Evolutionary conservation across 345 rosid genomes (phyloP), one percentile per base, ranked within the genome.

Genomic region (Moricandia moricandioides): DNA sequence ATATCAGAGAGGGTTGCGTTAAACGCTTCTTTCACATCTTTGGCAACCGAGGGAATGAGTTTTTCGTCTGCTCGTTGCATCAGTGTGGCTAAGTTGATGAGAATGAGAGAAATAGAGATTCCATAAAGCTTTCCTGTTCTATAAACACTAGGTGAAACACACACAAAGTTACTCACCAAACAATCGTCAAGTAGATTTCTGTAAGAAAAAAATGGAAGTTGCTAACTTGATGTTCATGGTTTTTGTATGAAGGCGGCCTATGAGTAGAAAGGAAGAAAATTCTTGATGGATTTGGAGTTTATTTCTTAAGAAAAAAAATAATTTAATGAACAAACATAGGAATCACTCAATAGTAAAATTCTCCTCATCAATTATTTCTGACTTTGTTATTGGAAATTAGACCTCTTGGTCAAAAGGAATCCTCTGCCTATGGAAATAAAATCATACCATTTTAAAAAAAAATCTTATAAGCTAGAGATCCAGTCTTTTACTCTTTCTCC

Each of bases 11-110:
- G 94, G 1, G 93, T 91, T 0, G 89, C 96, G 58, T 76, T 83
- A 69, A 89, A 93, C 26, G 90, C 90, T 82, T 91, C 96, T 52
- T 96, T 93, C 18, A 93, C 86, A 88, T 88, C 97, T 84, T 89
- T 93, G 74, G 90, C 88, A 68, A 88, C 90, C 14, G 97, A 71
- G 24, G 93, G 96, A 55, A 91, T 89, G 31, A 91, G 96, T 74
- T 88, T 93, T 80, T 93, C 98, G 33, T 93, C 97, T n/a, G 96
- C 96, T 5, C 91, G 85, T 74, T 91, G 91, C 96, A 93, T 93
- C 68, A 91, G 83, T 29, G 97, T 91, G 55, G 97, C 96, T 84
- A 93, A 52, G 80, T 93, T 91, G 72, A 93, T 84, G 18, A 91
- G 85, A 51, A 93, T 67, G 62, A 93, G 86, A 68, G 96, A 93